Percentiles rank a stretch among this genome's conserved stretches.
Conservation (phyloP, 2,329 filamentous ascomycete species). For the Penicillium nordicum region DNA sequence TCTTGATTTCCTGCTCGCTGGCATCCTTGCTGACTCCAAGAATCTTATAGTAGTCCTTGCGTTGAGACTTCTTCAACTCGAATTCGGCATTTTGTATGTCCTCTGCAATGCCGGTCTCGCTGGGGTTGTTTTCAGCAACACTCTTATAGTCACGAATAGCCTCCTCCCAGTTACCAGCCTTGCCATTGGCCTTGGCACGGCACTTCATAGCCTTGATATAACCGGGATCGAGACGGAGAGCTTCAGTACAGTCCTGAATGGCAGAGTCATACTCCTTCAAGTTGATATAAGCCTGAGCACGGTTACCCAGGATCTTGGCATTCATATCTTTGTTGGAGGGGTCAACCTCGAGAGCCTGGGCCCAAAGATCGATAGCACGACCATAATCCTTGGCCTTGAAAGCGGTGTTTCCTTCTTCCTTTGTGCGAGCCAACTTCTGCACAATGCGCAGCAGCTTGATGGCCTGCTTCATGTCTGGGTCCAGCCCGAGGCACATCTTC, state of each 20-base stretch:
- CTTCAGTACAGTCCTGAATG: slow-evolving; percentile 80
- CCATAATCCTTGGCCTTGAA: slow-evolving; percentile 84
- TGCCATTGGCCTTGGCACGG: slow-evolving; percentile 83
- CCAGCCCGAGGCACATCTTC: slow-evolving; percentile 80
- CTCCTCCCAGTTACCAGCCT: slow-evolving; percentile 87
- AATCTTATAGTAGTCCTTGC: slow-evolving; percentile 99
- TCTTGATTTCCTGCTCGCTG: slow-evolving; percentile 82
- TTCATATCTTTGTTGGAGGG: slow-evolving; percentile 87
- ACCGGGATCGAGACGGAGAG: slow-evolving; percentile 73
- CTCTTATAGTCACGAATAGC: slow-evolving; percentile 85
- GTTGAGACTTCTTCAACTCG: slow-evolving; percentile 93
- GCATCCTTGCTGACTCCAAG: slow-evolving; percentile 84
- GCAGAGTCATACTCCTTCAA: slow-evolving; percentile 80
- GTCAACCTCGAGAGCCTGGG: slow-evolving; percentile 77
- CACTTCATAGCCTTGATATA: slow-evolving; percentile 93
- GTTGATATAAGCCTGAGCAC: slow-evolving; percentile 74
- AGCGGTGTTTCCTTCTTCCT: slow-evolving; percentile 84
- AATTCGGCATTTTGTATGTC: slow-evolving; percentile 88
- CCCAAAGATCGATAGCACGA: slow-evolving; percentile 79
- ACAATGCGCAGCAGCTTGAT: slow-evolving; percentile 86
- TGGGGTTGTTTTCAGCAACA: slow-evolving; percentile 76
- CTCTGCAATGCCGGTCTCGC: slow-evolving; percentile 73
- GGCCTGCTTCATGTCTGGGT: slow-evolving; percentile 86
- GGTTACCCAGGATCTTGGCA: slow-evolving; percentile 90
- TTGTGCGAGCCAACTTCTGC: slow-evolving; percentile 87